Base-by-base conservation (phyloP, 2,329 filamentous ascomycete species). In the Aspergillus ruber region DNA sequence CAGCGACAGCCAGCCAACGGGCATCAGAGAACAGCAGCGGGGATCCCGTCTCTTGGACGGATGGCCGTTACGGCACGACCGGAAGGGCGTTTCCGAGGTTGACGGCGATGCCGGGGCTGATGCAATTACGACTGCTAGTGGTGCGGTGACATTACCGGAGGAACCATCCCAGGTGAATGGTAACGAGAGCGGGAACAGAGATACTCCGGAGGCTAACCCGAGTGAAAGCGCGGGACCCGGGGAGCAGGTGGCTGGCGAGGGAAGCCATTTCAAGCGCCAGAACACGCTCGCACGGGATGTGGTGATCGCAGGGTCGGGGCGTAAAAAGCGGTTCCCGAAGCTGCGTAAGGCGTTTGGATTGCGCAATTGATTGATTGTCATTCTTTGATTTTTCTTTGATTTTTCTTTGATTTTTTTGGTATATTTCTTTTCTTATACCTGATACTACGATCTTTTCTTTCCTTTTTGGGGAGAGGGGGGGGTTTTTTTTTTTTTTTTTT, bases 271-370 rank as follows among this genome's bases (percentile, higher is more conserved):
- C 43, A 23, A 38, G 12, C 27, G 32, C 7, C 10, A 25, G n/a
- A 38, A 6, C 10, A 35, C 32, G 3, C 15, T 39, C 5, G 61
- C 56, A 17, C 53, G 56, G n/a, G 59, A 68, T 29, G 56, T 68
- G 15, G 61, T 63, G n/a, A 61, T 67, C 29, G 60, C 63, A 38
- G 57, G 60, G 4, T 59, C 60, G 17, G 69, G 65, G 32, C 72
- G 70, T 49, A 74, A 74, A 61, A 75, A 72, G 54, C 68, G 68
- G 48, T 74, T 74, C 45, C 67, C 67, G 7, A 59, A 68, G 48
- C 58, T 75, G 45, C 65, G 71, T 39, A 72, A 69, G 50, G 72
- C 71, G 17, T 71, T 75, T 51, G 68, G 71, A 18, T 56, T 74
- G 50, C 63, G 64, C 13, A 33, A 18, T n/a, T 21, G 18, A 32